These are phyloP conservation scores for Salix suchowensis DNA, from an alignment of 345 rosid genomes.

Conservation along the genomic window DNA sequence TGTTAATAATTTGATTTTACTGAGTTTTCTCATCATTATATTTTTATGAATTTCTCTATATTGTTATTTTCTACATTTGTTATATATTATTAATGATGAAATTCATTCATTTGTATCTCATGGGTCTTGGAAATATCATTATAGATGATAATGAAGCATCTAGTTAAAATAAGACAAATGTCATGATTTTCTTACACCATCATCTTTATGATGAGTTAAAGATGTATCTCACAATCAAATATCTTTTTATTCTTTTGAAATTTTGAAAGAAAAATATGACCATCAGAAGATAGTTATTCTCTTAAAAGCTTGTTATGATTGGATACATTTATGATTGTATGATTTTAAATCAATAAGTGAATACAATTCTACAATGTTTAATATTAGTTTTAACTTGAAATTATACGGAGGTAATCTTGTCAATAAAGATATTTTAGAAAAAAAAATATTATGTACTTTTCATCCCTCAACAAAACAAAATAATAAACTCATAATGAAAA, in stretches of 20 bases:
- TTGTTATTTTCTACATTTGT: too few species aligned
- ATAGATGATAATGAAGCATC: background rate
- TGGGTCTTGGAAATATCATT: background rate
- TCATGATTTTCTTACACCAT: background rate
- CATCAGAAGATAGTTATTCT: background rate
- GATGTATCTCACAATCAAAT: background rate
- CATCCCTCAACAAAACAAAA: background rate
- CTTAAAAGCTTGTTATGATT: conserved; percentile 1
- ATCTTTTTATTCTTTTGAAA: background rate
- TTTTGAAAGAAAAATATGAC: background rate
- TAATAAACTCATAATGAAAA: too few species aligned
- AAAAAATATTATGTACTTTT: background rate
- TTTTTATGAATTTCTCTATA: too few species aligned
- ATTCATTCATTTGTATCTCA: background rate
- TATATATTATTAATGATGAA: too few species aligned
- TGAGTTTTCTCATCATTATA: background rate
- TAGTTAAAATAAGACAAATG: background rate
- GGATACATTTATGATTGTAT: background rate
- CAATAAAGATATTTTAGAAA: too few species aligned
- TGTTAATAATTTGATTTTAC: too few species aligned
- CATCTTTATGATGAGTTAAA: background rate
- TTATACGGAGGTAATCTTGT: too few species aligned
- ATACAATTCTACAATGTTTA: too few species aligned
- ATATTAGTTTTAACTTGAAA: too few species aligned
- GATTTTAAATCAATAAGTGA: too few species aligned